Base-by-base conservation (phyloP, 2,329 filamentous ascomycete genomes). In the Neofusicoccum cordaticola region DNA sequence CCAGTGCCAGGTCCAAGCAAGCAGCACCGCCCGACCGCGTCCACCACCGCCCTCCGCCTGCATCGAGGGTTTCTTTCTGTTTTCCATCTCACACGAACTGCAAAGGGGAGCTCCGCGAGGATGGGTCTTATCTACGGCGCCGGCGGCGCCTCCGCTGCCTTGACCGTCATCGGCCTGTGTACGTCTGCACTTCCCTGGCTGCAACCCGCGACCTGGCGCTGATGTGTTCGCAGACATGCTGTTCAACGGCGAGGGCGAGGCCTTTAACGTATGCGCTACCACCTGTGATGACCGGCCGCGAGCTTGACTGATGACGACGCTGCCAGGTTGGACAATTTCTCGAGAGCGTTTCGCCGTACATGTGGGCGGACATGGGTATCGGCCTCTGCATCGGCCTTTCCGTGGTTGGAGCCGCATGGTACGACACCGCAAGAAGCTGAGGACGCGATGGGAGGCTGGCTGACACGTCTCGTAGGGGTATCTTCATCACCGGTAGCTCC, bases 331-430 rank as follows among this genome's bases (percentile, higher is more conserved):
- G 96, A 78, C 89, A 89, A 77, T 98, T 98, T 78, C 88, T 99
- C 79, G 93, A 97, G 81, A 89, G 90, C 68, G 87, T 98, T 72
- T 98, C 95, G 65, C 96, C 95, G 22, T 96, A 94, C 76, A 91
- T 90, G 53, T 99, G 93, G 93, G 95, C 94, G 67, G 89, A 88
- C 77, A 79, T 95, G 64, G 96, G 95, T 69, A 97, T 99, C 74
- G 90, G 87, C 58, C 86, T 98, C 67, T 99, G 95, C 81, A 98
- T 99, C 75, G 93, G 94, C 67, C 84, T 98, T 65, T 99, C 95
- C 64, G 94, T 97, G 50, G 92, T 98, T 41, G 95, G 95, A 77
- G 96, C 95, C 76, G 94, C 94, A 85, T 99, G 95, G 95, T 98
- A 87, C n/a, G 50, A 12, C 42, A 15, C 27, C 9, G n/a, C 4